Evolutionary conservation across 2,329 filamentous ascomycete species (phyloP).

Genomic region (Talaromyces verruculosus): DNA sequence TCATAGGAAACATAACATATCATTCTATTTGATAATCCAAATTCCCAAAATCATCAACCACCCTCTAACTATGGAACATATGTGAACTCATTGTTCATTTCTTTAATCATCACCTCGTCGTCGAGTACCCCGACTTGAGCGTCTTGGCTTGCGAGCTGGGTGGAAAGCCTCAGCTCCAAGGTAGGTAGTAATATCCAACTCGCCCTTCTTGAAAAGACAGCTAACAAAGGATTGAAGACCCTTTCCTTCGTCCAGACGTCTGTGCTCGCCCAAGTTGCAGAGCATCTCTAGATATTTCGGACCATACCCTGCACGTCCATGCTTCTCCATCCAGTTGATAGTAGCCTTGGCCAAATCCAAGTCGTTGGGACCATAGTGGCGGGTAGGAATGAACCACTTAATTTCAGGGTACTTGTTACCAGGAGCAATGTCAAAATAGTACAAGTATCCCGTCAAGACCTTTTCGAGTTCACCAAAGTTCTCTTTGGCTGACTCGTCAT

Average conservation of each 20-base stretch:
- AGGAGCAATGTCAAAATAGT: not conserved
- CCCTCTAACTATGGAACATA: not conserved
- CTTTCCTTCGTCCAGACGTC: not conserved
- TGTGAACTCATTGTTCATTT: not conserved
- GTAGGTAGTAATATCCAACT: constrained; percentile 1
- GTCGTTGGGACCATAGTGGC: not conserved
- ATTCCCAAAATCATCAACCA: not conserved
- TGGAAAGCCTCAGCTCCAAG: not conserved
- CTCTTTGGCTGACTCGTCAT: not conserved
- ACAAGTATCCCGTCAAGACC: not conserved
- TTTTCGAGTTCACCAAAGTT: not conserved
- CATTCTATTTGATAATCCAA: not conserved
- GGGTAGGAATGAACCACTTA: not conserved
- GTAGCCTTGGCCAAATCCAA: not conserved
- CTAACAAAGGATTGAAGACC: not conserved
- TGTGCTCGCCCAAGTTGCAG: not conserved
- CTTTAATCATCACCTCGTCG: not conserved
- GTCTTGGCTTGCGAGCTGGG: not conserved
- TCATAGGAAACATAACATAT: not conserved
- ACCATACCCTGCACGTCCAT: not conserved
- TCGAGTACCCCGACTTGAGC: not conserved
- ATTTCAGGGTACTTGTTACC: not conserved
- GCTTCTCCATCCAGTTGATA: not conserved
- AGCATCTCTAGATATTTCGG: not conserved
- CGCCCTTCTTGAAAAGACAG: not conserved